These are phyloP conservation scores for Ogataea haglerorum DNA, from an alignment of 805 yeast species.

Conservation along the genomic window DNA sequence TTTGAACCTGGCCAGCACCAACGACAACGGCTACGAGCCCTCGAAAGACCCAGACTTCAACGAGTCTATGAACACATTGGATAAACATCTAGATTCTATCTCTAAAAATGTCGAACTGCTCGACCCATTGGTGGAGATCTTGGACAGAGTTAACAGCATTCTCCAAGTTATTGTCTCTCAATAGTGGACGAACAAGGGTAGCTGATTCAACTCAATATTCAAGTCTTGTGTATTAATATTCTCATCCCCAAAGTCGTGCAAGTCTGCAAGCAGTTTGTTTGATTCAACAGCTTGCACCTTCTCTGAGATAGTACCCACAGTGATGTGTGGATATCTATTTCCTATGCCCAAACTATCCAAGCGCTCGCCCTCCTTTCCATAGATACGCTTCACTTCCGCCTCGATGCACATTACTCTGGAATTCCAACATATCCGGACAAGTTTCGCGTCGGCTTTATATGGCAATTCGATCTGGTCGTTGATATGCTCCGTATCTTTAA, in stretches of 20 bases:
- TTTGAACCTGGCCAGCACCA: slow-evolving; percentile 2
- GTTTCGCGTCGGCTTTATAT: slow-evolving; percentile 36
- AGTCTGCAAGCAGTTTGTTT: slow-evolving; percentile 34
- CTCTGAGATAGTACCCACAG: slow-evolving; percentile 57
- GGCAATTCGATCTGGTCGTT: slow-evolving; percentile 12
- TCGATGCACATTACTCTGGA: slow-evolving; percentile 50
- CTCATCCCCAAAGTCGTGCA: slow-evolving; percentile 20
- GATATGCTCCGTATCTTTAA: slow-evolving; percentile 4
- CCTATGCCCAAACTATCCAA: slow-evolving; percentile 27
- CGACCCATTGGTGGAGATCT: slow-evolving; percentile 14
- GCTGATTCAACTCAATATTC: slow-evolving; percentile 4
- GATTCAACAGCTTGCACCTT: slow-evolving; percentile 51
- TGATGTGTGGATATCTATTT: slow-evolving; percentile 61
- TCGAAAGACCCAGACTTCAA: slow-evolving; percentile 12
- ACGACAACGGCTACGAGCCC: slow-evolving; percentile 12
- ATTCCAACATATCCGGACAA: slow-evolving; percentile 49
- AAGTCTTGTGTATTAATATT: slow-evolving; percentile 11
- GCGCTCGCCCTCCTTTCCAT: slow-evolving; percentile 8
- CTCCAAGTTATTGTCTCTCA: slow-evolving; percentile 14
- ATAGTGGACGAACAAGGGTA: slow-evolving; percentile 24
- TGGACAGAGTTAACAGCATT: slow-evolving; percentile 20
- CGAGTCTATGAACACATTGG: slow-evolving; percentile 9
- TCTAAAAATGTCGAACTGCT: slow-evolving; percentile 17
- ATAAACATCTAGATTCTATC: slow-evolving; percentile 15
- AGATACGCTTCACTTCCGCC: slow-evolving; percentile 35